A percentile compares a stretch with the other conserved stretches of the same genome.
Conservation (phyloP, 2,329 filamentous ascomycete genomes). For the Aureobasidium lini region DNA sequence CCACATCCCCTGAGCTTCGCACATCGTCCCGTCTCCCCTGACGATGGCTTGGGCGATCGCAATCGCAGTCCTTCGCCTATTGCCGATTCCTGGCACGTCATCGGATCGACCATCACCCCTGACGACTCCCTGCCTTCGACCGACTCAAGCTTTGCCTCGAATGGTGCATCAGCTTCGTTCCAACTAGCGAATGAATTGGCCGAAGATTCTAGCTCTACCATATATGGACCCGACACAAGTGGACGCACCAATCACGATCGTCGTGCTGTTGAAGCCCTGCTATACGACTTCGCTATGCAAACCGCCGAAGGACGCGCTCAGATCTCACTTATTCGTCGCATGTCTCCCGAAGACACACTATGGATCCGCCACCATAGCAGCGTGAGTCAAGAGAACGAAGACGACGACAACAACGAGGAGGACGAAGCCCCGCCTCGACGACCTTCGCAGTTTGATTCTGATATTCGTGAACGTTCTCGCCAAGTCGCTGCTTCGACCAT, state of each 20-base stretch:
- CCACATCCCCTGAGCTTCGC: conserved; percentile 6
- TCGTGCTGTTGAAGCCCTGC: not conserved
- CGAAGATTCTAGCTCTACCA: not conserved
- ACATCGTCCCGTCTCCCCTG: conserved; percentile 1
- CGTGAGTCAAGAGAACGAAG: not conserved
- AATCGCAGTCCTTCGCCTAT: conserved; percentile 62
- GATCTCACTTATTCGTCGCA: not conserved
- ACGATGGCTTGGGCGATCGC: conserved; percentile 67
- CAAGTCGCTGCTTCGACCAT: conserved; percentile 4
- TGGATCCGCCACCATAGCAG: conserved; percentile 1
- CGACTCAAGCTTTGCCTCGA: conserved; percentile 74
- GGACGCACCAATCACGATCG: not conserved
- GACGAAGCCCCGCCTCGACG: not conserved
- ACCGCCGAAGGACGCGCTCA: conserved; percentile 11
- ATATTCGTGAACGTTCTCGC: conserved; percentile 3
- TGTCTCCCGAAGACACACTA: not conserved
- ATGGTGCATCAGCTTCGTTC: conserved; percentile 43
- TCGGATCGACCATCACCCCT: conserved; percentile 71
- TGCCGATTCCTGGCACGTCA: conserved; percentile 66
- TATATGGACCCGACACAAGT: not conserved
- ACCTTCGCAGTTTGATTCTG: not conserved
- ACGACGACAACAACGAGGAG: not conserved
- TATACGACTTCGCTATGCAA: conserved; percentile 12
- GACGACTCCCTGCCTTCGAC: conserved; percentile 74
- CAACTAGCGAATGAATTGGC: not conserved